These are phyloP conservation scores for Nicotiana sylvestris DNA, from an alignment of 257 asterid species.

Conservation along the genomic window DNA sequence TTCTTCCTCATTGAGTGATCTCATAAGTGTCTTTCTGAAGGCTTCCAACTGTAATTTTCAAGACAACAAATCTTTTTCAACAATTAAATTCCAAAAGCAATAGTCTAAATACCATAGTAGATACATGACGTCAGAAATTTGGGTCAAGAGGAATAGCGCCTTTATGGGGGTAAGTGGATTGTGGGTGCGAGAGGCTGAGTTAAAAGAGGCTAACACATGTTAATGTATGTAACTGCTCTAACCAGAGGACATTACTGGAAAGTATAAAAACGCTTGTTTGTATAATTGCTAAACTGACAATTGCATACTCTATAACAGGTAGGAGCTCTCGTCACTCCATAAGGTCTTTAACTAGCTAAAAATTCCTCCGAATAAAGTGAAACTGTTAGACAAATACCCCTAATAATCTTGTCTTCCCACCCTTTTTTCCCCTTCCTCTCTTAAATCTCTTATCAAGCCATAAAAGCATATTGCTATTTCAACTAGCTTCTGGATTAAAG, in stretches of 20 bases:
- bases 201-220: not conserved
- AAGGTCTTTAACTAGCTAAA: slow-evolving; percentile 2
- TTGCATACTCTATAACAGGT: not conserved
- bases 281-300: not conserved
- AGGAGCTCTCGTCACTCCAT: not conserved
- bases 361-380: not conserved
- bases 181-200: not conserved
- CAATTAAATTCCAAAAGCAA: not conserved
- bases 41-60: slow-evolving; percentile 64
- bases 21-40: slow-evolving; percentile 84
- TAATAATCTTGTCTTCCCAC: not conserved
- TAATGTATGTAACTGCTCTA: not conserved
- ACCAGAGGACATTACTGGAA: not conserved
- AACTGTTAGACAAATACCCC: not conserved
- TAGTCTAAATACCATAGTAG: not conserved
- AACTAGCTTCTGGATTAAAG: not conserved
- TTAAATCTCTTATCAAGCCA: not conserved
- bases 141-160: not conserved
- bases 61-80: slow-evolving; percentile 15
- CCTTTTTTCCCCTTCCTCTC: not conserved
- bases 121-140: not conserved
- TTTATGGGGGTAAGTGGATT: not conserved
- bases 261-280: not conserved
- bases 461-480: not conserved
- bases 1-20: slow-evolving; percentile 82